These are phyloP conservation scores for Udeniomyces megalosporus DNA, from an alignment of 768 basidiomycete genomes.

Conservation along the genomic window DNA sequence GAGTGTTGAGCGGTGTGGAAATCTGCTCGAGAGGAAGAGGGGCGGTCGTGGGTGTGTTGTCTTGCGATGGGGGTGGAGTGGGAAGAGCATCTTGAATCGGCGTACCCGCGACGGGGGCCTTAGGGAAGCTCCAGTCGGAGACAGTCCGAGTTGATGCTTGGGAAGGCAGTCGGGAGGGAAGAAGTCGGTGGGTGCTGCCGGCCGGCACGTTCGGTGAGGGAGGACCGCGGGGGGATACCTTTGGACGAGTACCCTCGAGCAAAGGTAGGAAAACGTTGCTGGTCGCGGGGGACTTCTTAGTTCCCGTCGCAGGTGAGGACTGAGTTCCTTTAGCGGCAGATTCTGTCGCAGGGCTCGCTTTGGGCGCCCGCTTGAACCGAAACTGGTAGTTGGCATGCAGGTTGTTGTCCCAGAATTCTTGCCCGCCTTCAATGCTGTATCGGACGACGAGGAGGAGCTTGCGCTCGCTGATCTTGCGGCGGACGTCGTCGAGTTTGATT, in stretches of 20 bases:
- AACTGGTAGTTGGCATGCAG: constrained; percentile 58
- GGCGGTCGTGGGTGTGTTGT: neutral
- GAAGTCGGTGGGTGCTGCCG: neutral
- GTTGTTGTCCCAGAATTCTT: constrained; percentile 91
- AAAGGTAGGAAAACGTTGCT: constrained; percentile 12
- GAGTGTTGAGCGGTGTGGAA: neutral
- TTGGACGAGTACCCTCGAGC: constrained; percentile 5
- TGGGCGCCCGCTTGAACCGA: constrained; percentile 36
- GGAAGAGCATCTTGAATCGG: too few species aligned
- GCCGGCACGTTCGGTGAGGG: neutral
- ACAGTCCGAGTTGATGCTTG: neutral
- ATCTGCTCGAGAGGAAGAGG: neutral
- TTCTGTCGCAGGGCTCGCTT: constrained; percentile 13
- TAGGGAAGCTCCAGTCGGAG: neutral
- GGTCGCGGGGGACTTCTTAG: neutral
- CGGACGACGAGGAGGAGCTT: constrained; percentile 62
- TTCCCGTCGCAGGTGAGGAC: too few species aligned
- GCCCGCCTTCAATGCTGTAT: constrained; percentile 45
- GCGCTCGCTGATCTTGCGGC: constrained; percentile 64
- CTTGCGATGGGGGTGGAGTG: neutral
- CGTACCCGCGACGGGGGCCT: too few species aligned
- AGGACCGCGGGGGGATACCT: neutral
- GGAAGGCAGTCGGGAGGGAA: neutral
- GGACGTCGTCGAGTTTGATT: constrained; percentile 59
- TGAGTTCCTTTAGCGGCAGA: too few species aligned